A percentile compares a stretch with the other conserved stretches of the same genome.
These are phyloP conservation scores for Saccharum spontaneum DNA, from an alignment of 176 grass and related monocot genomes.

Conservation along the genomic window DNA sequence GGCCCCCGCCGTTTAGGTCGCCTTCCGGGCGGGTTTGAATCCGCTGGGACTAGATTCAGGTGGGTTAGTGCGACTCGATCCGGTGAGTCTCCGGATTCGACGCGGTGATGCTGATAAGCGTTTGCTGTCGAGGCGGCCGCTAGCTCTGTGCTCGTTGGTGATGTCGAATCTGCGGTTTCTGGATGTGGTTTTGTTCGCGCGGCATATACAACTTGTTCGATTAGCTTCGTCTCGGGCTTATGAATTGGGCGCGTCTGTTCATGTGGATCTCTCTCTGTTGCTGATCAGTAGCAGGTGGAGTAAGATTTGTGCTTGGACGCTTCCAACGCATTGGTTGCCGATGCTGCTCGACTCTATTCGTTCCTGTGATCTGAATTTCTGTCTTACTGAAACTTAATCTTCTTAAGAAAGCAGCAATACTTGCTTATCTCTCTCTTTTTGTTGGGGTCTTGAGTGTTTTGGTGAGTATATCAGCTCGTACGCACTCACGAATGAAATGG, in stretches of 20 bases:
- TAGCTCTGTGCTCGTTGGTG: background rate
- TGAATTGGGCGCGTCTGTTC: background rate
- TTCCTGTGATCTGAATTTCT: background rate
- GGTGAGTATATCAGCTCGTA: background rate
- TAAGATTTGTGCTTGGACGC: background rate
- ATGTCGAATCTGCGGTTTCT: background rate
- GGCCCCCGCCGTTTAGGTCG: background rate
- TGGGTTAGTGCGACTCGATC: background rate
- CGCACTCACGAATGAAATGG: background rate
- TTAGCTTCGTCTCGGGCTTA: background rate
- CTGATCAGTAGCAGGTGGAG: background rate
- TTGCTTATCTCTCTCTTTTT: background rate
- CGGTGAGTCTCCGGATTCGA: background rate
- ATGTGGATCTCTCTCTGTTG: background rate
- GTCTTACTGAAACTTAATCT: background rate
- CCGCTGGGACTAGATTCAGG: slow-evolving; percentile 1
- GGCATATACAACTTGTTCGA: background rate
- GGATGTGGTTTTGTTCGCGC: background rate
- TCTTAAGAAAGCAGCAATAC: background rate
- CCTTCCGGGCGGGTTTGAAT: slow-evolving; percentile 12
- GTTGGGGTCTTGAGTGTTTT: background rate
- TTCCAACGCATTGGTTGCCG: background rate
- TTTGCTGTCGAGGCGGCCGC: background rate
- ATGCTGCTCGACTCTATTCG: background rate
- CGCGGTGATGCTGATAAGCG: background rate